phyloP scores from a whole-genome alignment of 805 yeast genomes.

The Yarrowia porcina region DNA sequence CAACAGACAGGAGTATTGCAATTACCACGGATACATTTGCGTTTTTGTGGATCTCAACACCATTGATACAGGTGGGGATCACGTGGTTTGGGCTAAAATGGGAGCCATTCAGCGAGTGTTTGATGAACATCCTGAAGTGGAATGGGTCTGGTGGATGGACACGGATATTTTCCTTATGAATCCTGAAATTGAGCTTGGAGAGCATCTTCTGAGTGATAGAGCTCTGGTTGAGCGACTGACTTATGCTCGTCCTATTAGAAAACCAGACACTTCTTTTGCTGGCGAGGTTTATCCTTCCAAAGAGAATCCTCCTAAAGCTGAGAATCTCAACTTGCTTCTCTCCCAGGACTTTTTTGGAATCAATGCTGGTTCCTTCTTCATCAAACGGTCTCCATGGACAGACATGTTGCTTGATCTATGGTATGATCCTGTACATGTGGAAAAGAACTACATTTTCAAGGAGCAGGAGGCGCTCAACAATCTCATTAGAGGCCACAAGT shows the following conservation, averaged over 20 bases:
- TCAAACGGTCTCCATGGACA: constrained; percentile 32
- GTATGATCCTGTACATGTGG: constrained; percentile 32
- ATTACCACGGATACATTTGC: constrained; percentile 38
- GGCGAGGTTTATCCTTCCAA: not conserved
- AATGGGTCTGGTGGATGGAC: constrained; percentile 44
- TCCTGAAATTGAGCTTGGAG: constrained; percentile 33
- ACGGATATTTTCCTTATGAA: constrained; percentile 40
- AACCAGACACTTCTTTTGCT: constrained; percentile 27
- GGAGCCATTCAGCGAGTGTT: constrained; percentile 38
- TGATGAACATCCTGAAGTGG: constrained; percentile 36
- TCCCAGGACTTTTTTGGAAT: constrained; percentile 36
- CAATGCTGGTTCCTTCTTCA: constrained; percentile 39
- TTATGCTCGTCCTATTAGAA: constrained; percentile 31
- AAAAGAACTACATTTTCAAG: constrained; percentile 28
- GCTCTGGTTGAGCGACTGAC: constrained; percentile 32
- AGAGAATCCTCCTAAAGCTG: not conserved
- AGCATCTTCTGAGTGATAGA: constrained; percentile 34
- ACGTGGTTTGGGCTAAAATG: constrained; percentile 38
- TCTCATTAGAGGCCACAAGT: constrained; percentile 29
- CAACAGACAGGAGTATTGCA: constrained; percentile 37
- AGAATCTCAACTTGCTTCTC: constrained; percentile 33
- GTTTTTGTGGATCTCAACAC: constrained; percentile 34
- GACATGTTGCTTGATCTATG: constrained; percentile 35
- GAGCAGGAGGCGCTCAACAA: constrained; percentile 35
- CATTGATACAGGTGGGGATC: constrained; percentile 27